Evolutionary conservation across 148 eudicot species (phyloP), one percentile per base, ranked within the genome.

Genomic region (Rhododendron henanense): DNA sequence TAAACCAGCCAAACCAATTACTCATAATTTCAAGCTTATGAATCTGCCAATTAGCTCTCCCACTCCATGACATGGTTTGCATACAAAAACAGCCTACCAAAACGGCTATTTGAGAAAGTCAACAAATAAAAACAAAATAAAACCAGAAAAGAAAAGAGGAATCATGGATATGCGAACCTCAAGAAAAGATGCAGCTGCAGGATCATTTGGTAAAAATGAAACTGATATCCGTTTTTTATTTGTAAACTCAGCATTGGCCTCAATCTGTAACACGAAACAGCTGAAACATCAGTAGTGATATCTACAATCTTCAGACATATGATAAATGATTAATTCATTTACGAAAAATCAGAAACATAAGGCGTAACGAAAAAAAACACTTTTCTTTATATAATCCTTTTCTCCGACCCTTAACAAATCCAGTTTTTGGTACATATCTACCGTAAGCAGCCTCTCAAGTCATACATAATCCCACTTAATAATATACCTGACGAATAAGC

Each of bases 141-240:
- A 84, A 25, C n/a, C 10, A 9, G 50, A 47, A 47, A 35, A 65
- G 18, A 31, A 48, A 79, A 19, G 10, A 76, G 78, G 74, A 82
- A 39, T n/a, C 11, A 21, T 37, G 31, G 83, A 79, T 77, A 39
- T 81, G 67, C 92, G 73, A 51, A 97, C 99, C 98, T 95, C 94
- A 63, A 97, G 94, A 87, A 94, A 93, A 85, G 92, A 90, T 80
- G 90, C 87, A 33, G 89, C 92, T 50, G 94, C 95, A 87, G 93
- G 94, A 92, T 97, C 99, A 92, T 93, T 97, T 14, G 98, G 98
- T 89, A 95, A 87, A 86, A 90, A 83, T 51, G 98, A 88, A 86
- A 93, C 74, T 74, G 91, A 86, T 74, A 90, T 89, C 14, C 99
- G 96, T 84, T 89, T 94, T 87, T 90, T 86, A 85, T 95, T 97